Evolutionary conservation across 345 rosid genomes (phyloP), one percentile per base, ranked within the genome.

Genomic region (Eucalyptus curtisii): DNA sequence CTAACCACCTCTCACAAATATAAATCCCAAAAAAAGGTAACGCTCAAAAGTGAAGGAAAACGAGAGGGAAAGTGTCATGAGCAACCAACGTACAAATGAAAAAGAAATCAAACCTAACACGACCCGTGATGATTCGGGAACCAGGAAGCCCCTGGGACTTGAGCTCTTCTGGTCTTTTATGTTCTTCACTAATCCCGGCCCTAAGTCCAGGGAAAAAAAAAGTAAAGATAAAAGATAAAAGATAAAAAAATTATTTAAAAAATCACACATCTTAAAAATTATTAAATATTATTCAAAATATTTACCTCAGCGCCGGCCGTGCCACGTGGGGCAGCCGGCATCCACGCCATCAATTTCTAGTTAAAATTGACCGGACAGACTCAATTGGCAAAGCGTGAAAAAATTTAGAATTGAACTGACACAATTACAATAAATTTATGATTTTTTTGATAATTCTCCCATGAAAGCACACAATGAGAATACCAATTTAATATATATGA

Each of bases 341-440:
- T 55, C 20, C 12, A 24, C 1, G 6, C 24, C 0, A 8, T 22
- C 4, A 24, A 24, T 24, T 24, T 55, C 1, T 24, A 55, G 0
- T 24, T 24, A 55, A 55, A 55, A 55, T 55, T 24, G 6, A 4
- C 1, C 2, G 1, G 0, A 55, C 1, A 8, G 0, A 55, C 30
- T 10, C 1, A 59, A 59, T 3, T 13, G 8, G 1, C 8, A 59
- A 59, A 59, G 0, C 1, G 1, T 59, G 61, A 55, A 61, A 61
- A 61, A 3, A 0, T 27, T 61, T 61, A 61, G 0, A 3, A 27
- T 0, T 12, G 0, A 57, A 59, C 0, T 0, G 8, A 1, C 0
- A 27, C 0, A 6, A 30, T 1, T 61, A 4, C 3, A 1, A 61
- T 30, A 13, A 13, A 13, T 61, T 61, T 61, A 27, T 0, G 2